Evolutionary conservation across 139 green algal species (phyloP).

Genomic region (Zygnema cylindricum): DNA sequence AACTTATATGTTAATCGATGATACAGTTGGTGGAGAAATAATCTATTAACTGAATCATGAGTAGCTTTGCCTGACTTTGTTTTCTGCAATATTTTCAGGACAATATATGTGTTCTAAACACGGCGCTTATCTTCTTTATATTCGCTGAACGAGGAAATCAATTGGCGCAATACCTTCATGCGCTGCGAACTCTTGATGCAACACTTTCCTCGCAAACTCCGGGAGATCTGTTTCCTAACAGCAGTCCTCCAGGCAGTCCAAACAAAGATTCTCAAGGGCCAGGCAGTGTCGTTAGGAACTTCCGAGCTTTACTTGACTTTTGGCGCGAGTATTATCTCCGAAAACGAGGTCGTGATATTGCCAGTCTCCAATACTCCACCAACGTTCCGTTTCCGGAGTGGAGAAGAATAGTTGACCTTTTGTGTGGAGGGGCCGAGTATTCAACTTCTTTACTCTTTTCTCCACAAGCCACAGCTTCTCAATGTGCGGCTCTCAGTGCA

Average conservation of each 20-base stretch:
- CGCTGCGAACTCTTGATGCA: slow-evolving; percentile 32
- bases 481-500: neutral
- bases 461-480: neutral
- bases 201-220: neutral
- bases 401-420: slow-evolving; percentile 42
- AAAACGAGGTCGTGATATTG: slow-evolving; percentile 45
- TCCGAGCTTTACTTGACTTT: slow-evolving; percentile 61
- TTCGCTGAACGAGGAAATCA: slow-evolving; percentile 44
- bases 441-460: slow-evolving; percentile 46
- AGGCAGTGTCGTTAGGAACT: slow-evolving; percentile 56
- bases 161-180: slow-evolving; percentile 24
- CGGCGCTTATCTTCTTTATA: slow-evolving; percentile 61
- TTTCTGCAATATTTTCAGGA: slow-evolving; percentile 37
- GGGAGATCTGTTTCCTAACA: neutral
- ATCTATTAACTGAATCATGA: neutral
- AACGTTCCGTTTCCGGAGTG: slow-evolving; percentile 63
- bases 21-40: too few species aligned
- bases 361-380: slow-evolving; percentile 56
- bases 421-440: slow-evolving; percentile 37
- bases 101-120: slow-evolving; percentile 66
- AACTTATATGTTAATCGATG: too few species aligned
- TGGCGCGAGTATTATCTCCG: slow-evolving; percentile 61
- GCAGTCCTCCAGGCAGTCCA: neutral
- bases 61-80: neutral
- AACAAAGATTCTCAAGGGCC: neutral